Base-by-base conservation (phyloP, 176 grass and related monocot genomes). In the Musa schizocarpa region DNA sequence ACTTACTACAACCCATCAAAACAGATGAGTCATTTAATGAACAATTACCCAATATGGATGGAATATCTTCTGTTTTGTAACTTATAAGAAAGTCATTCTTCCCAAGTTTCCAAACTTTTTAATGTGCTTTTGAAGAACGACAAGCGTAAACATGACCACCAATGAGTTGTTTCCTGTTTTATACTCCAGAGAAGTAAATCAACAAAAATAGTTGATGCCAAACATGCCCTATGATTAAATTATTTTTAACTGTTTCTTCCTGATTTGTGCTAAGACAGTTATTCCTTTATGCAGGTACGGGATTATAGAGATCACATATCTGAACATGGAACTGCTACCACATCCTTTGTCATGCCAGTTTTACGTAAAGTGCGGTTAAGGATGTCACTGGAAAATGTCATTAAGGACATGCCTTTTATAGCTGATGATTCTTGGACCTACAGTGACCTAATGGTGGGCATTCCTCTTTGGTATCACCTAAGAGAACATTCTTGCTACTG, bases 371-470 rank as follows among this genome's bases (percentile, higher is more conserved):
- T 94, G 43, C 76, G 29, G 56, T 84, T 99, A 58, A 85, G 74
- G 73, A 94, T 99, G 90, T 90, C 90, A 59, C 85, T 91, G 64
- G 95, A 99, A 82, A 99, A 99, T 99, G 80, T 99, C 82, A 82
- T 94, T 63, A 99, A 88, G 75, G 90, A 99, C 76, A 85, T 99
- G 52, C 75, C 83, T 9, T 67, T 78, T 68, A 85, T 99, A 78
- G 87, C 95, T 77, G 95, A 94, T 70, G 88, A 94, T 83, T 99
- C 95, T 76, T 99, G 95, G 95, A 99, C 84, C 34, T 99, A 94
- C 82, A 85, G 88, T 76, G 88, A 94, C 87, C 87, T 99, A 76
- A 75, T 99, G 91, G 95, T 99, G 71, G 87, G 84, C 69, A 80
- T 77, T 77, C 43, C 53, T 73, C 48, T 74, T 10, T 7, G 69